Base-by-base conservation (phyloP, 176 grass and related monocot genomes). In the Musa acuminata region DNA sequence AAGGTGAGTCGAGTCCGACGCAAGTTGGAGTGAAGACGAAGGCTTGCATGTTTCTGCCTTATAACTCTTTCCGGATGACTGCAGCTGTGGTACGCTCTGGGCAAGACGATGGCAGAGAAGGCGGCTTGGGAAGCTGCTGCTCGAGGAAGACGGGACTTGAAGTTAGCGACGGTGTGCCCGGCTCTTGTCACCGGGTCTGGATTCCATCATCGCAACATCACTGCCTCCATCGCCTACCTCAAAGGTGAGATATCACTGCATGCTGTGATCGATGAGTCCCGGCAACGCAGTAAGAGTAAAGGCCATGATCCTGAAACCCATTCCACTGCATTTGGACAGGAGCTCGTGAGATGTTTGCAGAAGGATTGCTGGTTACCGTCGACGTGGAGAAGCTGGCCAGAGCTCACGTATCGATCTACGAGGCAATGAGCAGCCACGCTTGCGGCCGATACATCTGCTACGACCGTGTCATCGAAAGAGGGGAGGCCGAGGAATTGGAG, bases 371-470 rank as follows among this genome's bases (percentile, higher is more conserved):
- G 2, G 95, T 91, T 8, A 94, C 95, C 57, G 95, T 82, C 20
- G 93, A 84, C 59, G 80, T 94, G 16, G 84, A 84, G 69, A 91
- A 82, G 43, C 78, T 99, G 57, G 90, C 88, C 0, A 88, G 94
- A 72, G 95, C 90, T 2, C 95, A 99, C 69, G 80, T 99, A 48
- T 73, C 69, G 14, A 83, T 85, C 49, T 99, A 94, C 53, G 95
- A 99, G 82, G 88, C 86, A 23, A 89, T 94, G 90, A 81, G 72
- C 49, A 62, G 71, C 85, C 85, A 74, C 49, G 90, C 94, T 48
- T 88, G 88, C 2, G 90, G 95, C 5, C 59, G 95, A 65, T 99
- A 99, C 80, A 89, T 99, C 78, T 99, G 90, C 78, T 99, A 94
- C 72, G 90, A 99, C 49, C 95, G 73, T 77, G 73, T 94, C 67